phyloP scores from a whole-genome alignment of 805 yeast species.

The Zygotorulaspora florentina region DNA sequence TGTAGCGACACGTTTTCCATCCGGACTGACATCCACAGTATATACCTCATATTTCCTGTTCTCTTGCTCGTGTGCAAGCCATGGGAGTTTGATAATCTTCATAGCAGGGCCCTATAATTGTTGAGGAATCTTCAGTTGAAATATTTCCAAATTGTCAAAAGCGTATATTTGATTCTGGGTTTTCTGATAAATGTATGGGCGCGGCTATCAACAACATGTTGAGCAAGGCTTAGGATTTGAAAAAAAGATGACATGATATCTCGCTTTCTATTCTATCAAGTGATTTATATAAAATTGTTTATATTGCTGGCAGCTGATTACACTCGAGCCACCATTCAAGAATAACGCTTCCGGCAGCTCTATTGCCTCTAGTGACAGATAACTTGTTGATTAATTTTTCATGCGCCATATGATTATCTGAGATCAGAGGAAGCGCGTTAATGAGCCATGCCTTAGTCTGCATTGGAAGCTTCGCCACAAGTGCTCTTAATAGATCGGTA shows the following conservation, averaged over 20 bases:
- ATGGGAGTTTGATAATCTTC: conserved; percentile 65
- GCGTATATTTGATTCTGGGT: neutral
- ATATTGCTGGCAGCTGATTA: conserved; percentile 42
- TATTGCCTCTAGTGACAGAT: conserved; percentile 59
- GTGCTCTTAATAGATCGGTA: conserved; percentile 47
- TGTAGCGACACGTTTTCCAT: conserved; percentile 81
- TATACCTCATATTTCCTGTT: conserved; percentile 78
- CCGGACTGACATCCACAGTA: conserved; percentile 73
- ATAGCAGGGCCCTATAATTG: conserved; percentile 33
- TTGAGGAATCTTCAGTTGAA: neutral
- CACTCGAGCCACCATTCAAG: conserved; percentile 61
- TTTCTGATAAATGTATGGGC: conserved; percentile 7
- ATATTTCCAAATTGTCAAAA: neutral
- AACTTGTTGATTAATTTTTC: conserved; percentile 52
- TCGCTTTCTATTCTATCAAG: neutral
- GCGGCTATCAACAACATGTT: conserved; percentile 12
- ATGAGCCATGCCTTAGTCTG: conserved; percentile 48
- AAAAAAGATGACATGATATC: neutral
- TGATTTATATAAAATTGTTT: neutral
- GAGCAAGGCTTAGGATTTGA: neutral
- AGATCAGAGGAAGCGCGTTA: conserved; percentile 25
- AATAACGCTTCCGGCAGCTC: conserved; percentile 54
- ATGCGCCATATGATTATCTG: conserved; percentile 32
- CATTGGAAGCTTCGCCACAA: conserved; percentile 48
- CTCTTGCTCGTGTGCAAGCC: conserved; percentile 76